Base-by-base conservation (phyloP, 495 filamentous ascomycete genomes). In the Neurospora sp. region DNA sequence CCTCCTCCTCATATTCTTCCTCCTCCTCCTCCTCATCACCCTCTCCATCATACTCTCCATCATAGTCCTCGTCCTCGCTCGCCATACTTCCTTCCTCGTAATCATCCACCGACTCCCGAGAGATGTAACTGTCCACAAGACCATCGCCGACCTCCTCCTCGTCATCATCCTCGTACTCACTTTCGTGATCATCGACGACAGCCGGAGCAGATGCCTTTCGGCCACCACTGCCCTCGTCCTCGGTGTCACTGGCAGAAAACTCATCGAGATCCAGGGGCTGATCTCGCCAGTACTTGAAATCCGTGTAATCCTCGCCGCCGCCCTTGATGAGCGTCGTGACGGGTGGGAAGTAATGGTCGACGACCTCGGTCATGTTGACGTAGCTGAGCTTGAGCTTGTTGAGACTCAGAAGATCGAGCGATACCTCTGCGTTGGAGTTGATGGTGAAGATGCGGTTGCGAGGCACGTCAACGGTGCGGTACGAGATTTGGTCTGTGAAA, bases 321-420 rank as follows among this genome's bases (percentile, higher is more conserved):
- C 89, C 89, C 72, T 91, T 90, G 14, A 96, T 88, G 12, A 94
- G 85, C 42, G 90, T 87, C 76, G 89, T 90, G 39, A 92, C 87
- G 17, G 94, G 90, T 16, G 96, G 96, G 80, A 98, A 98, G 84
- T 97, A 97, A 81, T 98, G 96, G 78, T 99, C 95, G 14, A 99
- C 90, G 37, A 98, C 87, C 81, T 98, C 96, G 71, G 90, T 89
- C 93, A 99, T 99, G 70, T 92, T 93, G 70, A 97, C 93, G 80
- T 99, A 99, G 79, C 92, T 97, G 75, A 94, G 96, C 84, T 94
- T 97, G 77, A 98, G 92, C 76, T 94, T 96, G 80, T 96, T 98
- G 45, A 99, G 86, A 74, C 90, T 93, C 17, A 98, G 86, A 69
- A 99, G 80, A 77, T 98, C 95, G 68, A 98, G 82, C n/a, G 91